Conservation (phyloP, 805 yeast species). For the Nakazawaea peltata region DNA sequence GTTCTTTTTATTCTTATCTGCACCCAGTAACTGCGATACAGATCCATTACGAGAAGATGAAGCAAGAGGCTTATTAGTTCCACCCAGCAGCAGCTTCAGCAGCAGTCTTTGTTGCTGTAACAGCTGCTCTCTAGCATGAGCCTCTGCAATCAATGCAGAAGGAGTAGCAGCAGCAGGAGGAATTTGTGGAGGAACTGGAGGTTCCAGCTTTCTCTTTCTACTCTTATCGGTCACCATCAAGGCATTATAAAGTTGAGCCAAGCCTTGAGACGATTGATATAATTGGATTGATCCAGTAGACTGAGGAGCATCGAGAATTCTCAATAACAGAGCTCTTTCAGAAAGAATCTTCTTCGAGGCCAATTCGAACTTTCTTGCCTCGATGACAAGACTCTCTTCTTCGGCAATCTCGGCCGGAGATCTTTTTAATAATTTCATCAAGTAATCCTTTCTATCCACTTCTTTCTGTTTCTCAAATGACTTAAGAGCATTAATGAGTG, state of each 20-base stretch:
- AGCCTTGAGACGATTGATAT: slow-evolving; percentile 78
- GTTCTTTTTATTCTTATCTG: slow-evolving; percentile 8
- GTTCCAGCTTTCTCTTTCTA: slow-evolving; percentile 43
- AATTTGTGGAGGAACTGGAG: slow-evolving; percentile 50
- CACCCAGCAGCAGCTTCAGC: slow-evolving; percentile 11
- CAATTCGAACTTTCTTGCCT: slow-evolving; percentile 85
- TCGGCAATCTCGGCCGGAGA: slow-evolving; percentile 97
- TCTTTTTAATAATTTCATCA: slow-evolving; percentile 68
- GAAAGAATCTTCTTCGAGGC: slow-evolving; percentile 82
- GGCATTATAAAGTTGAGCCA: slow-evolving; percentile 76
- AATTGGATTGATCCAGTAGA: slow-evolving; percentile 67
- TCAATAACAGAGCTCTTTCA: slow-evolving; percentile 74
- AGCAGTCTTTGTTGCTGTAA: slow-evolving; percentile 11
- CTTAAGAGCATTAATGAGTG: slow-evolving; percentile 51
- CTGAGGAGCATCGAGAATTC: slow-evolving; percentile 83
- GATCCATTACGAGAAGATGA: slow-evolving; percentile 9
- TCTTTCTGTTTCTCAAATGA: slow-evolving; percentile 67
- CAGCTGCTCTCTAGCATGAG: slow-evolving; percentile 22
- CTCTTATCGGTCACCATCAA: slow-evolving; percentile 63
- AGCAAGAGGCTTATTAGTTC: background rate
- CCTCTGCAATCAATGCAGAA: slow-evolving; percentile 34
- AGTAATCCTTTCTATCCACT: slow-evolving; percentile 68
- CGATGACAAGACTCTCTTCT: slow-evolving; percentile 89
- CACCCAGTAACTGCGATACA: slow-evolving; percentile 2
- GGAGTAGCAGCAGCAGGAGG: slow-evolving; percentile 51